Percentiles rank a stretch among this genome's conserved stretches.
phyloP scores from a whole-genome alignment of 768 basidiomycete genomes.

The Phlebiopsis gigantea region DNA sequence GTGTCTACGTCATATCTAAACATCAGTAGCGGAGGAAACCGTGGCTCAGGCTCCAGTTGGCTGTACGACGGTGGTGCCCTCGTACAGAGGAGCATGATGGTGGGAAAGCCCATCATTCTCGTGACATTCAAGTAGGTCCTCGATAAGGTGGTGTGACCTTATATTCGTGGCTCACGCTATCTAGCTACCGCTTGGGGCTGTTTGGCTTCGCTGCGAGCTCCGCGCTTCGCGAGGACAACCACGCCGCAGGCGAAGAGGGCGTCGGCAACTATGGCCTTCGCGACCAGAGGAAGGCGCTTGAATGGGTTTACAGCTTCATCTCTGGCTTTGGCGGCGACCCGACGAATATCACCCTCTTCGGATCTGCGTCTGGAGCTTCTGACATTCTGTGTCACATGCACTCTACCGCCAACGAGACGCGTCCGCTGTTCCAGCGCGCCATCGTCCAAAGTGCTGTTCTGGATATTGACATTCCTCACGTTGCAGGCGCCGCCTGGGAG shows the following conservation, averaged over 20 bases:
- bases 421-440: slow-evolving; percentile 65
- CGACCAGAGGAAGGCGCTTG: slow-evolving; percentile 36
- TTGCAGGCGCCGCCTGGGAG: slow-evolving; percentile 58
- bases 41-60: slow-evolving; percentile 74
- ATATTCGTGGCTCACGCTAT: slow-evolving; percentile 10
- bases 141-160: slow-evolving; percentile 4
- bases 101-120: slow-evolving; percentile 62
- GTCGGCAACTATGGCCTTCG: slow-evolving; percentile 71
- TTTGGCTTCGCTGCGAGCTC: slow-evolving; percentile 72
- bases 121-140: slow-evolving; percentile 69
- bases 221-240: slow-evolving; percentile 64
- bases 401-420: slow-evolving; percentile 52
- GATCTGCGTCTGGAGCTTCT: slow-evolving; percentile 28
- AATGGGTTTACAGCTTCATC: slow-evolving; percentile 51
- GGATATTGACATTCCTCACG: slow-evolving; percentile 56
- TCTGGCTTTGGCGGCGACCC: slow-evolving; percentile 48
- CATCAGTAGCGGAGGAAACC: slow-evolving; percentile 54
- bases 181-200: slow-evolving; percentile 71
- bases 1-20: background rate
- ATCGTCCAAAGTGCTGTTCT: slow-evolving; percentile 71
- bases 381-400: slow-evolving; percentile 40
- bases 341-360: slow-evolving; percentile 29
- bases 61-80: slow-evolving; percentile 69
- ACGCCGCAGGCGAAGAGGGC: slow-evolving; percentile 57
- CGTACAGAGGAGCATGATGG: slow-evolving; percentile 59